phyloP scores from a whole-genome alignment of 2,329 filamentous ascomycete species.

The Ophiosphaerella narmari region DNA sequence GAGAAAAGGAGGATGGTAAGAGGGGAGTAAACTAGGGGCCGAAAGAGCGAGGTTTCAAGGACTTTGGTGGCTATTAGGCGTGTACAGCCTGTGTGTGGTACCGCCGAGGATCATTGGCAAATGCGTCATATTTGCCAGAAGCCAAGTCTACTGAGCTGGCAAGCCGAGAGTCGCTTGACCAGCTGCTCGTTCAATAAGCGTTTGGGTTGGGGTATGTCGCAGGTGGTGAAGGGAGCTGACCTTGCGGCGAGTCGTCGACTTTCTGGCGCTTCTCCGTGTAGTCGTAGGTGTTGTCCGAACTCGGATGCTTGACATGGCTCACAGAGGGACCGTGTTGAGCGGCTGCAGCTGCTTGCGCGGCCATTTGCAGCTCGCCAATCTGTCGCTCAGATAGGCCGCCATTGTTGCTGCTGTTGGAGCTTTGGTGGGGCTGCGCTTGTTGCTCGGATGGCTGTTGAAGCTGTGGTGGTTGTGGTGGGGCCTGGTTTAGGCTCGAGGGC shows the following conservation, averaged over 20 bases:
- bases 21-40: not conserved
- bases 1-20: slow-evolving; percentile 5
- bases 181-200: slow-evolving; percentile 40
- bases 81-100: slow-evolving; percentile 16
- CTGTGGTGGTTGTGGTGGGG: slow-evolving; percentile 16
- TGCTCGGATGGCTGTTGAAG: slow-evolving; percentile 28
- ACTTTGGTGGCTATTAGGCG: not conserved
- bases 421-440: slow-evolving; percentile 26
- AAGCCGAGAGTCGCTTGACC: slow-evolving; percentile 28
- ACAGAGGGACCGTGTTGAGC: slow-evolving; percentile 38
- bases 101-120: slow-evolving; percentile 27
- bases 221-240: slow-evolving; percentile 34
- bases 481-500: slow-evolving; percentile 28
- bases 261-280: slow-evolving; percentile 45
- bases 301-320: slow-evolving; percentile 40
- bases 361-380: slow-evolving; percentile 46
- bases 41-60: not conserved
- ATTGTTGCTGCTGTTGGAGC: slow-evolving; percentile 30
- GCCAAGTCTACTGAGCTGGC: slow-evolving; percentile 24
- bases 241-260: slow-evolving; percentile 39
- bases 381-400: slow-evolving; percentile 44
- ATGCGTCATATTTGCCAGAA: slow-evolving; percentile 21
- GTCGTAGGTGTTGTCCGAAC: slow-evolving; percentile 37
- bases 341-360: slow-evolving; percentile 42
- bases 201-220: slow-evolving; percentile 28